Base-by-base conservation (phyloP, 176 grass and related monocot species). In the Oryza punctata region DNA sequence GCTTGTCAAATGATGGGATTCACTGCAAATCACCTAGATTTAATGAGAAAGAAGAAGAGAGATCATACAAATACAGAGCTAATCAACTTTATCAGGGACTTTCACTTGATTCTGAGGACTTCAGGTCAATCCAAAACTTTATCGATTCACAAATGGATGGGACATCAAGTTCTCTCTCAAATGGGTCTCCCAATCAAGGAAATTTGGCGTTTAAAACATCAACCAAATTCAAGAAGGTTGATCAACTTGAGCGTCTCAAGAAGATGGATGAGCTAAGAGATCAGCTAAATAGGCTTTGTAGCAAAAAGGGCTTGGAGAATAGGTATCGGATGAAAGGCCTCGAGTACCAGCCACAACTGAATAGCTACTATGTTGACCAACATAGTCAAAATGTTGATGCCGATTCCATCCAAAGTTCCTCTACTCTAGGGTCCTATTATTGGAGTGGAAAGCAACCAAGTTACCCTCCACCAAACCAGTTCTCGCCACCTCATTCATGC, bases 211-310 rank as follows among this genome's bases (percentile, higher is more conserved):
- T 63, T 6, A 81, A 69, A 65, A 79, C 45, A 32, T 27, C 80
- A 83, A 80, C 61, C 30, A 88, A 84, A 63, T 86, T 91, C 70
- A 91, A 85, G 69, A 84, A 75, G 63, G 47, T 82, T 73, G 81
- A 83, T 83, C 75, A 46, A 35, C 32, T 63, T 12, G 91, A 92
- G 29, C 90, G 90, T 23, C 66, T 91, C 63, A 91, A 83, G 73
- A 99, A 92, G 92, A 89, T 99, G 81, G 91, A 92, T 76, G 93
- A 81, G 12, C 76, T 96, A 57, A 92, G 91, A 81, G 84, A 90
- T 67, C 84, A 89, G 65, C 81, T 94, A 45, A 88, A 46, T 75
- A 89, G 75, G 75, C 87, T 90, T 68, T 92, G 80, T 47, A 93
- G 79, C 76, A 70, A 81, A 71, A 90, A 78, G 70, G 26, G 43